Evolutionary conservation across 306 rosid species (phyloP), one percentile per base, ranked within the genome.

Genomic region (Crotalaria pallida): DNA sequence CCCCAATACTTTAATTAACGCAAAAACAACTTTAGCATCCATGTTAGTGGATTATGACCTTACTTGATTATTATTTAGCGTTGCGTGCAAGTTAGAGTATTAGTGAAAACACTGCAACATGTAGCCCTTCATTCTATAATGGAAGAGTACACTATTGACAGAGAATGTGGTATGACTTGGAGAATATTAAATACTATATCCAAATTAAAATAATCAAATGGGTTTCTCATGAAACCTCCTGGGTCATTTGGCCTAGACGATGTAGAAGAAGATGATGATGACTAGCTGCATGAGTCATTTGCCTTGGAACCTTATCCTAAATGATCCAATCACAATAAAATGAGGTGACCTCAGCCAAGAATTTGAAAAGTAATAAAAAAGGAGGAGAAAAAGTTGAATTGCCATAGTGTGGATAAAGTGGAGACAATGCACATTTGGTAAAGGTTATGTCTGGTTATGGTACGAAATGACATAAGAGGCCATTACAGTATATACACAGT

Each of bases 241-340:
- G n/a, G n/a, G n/a, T n/a, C n/a, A n/a, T n/a, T n/a, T 27, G 64
- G 24, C 23, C 13, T 58, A 31, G 67, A 24, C 18, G 58, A 53
- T 12, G 13, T 58, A 49, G 41, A 61, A 38, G 48, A 58, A 57
- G 57, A 61, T 43, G 41, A 58, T 16, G 72, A 43, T 50, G 51
- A 21, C 3, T 10, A n/a, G n/a, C n/a, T n/a, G n/a, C n/a, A 57
- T 47, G 75, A 49, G 26, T 34, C 56, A 58, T 36, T 45, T 73
- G 66, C 16, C 36, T 73, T 47, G 53, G 73, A 72, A 84, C 71
- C 88, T 84, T 82, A 87, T 84, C 89, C 84, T 76, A 18, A 60
- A 34, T 13, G 56, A 66, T 13, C 83, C 86, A 69, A 80, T 84
- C 23, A 72, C 41, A 34, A 33, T 8, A 40, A 64, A 77, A 48